Base-by-base conservation (phyloP, 371 early-diverging fungal species). In the Paramicrosporidium saccamoebae region DNA sequence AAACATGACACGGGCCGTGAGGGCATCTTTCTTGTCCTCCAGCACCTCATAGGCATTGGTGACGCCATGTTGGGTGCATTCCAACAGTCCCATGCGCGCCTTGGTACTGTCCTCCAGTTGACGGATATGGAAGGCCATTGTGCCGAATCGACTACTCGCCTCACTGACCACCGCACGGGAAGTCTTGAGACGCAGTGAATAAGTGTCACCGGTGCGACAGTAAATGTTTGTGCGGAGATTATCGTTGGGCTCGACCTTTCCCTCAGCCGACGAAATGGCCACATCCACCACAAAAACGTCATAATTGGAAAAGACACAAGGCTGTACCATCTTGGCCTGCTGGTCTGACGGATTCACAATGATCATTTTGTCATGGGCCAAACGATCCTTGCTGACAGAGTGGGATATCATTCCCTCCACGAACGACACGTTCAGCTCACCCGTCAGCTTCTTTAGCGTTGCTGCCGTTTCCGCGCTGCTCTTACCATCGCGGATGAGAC, bases 291-390 rank as follows among this genome's bases (percentile, higher is more conserved):
- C 48, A 35, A 71, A 75, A 5, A 61, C 72, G 32, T 77, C 71
- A 33, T 69, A 64, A 30, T 64, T 62, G 28, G 58, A 66, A 37
- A 86, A 58, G 28, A 54, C 52, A 28, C 52, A 55, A 28, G 57
- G 52, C 31, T 62, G 50, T 22, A 55, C 46, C 13, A 60, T 52
- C 33, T 57, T 46, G 29, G 58, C 48, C 32, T 68, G 65, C 12
- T 58, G 52, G 15, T 58, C 52, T 21, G 58, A 53, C n/a, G 68
- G 63, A 44, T 71, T 75, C 25, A 73, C 49, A 30, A 75, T 63
- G 42, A 74, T 64, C 36, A 53, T 58, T 51, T 72, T 72, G 34
- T 59, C 58, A 39, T 81, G 84, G 43, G 77, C 79, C 26, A 84
- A 50, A 20, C 62, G 62, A 41, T 69, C 73, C 27, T 71, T 55